Evolutionary conservation across 2,329 filamentous ascomycete species (phyloP).

Genomic region (Stachybotrys echinatus): DNA sequence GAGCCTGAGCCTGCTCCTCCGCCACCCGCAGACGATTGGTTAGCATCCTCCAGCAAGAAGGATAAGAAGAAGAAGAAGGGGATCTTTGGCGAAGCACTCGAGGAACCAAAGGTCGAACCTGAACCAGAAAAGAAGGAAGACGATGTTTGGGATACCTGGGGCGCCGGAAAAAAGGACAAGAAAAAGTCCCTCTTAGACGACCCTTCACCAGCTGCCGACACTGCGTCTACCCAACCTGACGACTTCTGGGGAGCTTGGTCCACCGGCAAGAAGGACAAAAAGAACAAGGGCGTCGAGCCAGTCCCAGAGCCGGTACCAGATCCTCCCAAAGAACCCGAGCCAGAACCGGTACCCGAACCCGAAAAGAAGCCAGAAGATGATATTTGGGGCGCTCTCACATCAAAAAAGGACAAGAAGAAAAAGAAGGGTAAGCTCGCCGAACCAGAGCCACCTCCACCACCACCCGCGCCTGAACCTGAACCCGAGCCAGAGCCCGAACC

Average conservation of each 20-base stretch:
- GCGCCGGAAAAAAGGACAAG: slow-evolving; percentile 24
- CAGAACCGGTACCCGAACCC: slow-evolving; percentile 16
- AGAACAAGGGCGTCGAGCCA: slow-evolving; percentile 11
- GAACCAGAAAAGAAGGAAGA: slow-evolving; percentile 21
- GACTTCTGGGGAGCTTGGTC: slow-evolving; percentile 14
- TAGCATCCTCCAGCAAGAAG: slow-evolving; percentile 21
- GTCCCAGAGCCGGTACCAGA: slow-evolving; percentile 2
- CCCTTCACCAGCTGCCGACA: slow-evolving; percentile 8
- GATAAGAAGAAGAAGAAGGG: slow-evolving; percentile 33
- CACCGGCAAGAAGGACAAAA: slow-evolving; percentile 12
- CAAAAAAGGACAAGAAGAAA: slow-evolving; percentile 24
- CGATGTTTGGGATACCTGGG: slow-evolving; percentile 25
- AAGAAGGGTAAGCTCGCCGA: slow-evolving; percentile 23
- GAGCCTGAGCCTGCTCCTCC: slow-evolving; percentile 17
- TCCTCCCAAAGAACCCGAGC: slow-evolving; percentile 7
- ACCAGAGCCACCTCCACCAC: slow-evolving; percentile 4
- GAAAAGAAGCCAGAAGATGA: slow-evolving; percentile 13
- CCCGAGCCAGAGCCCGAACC: slow-evolving; percentile 16
- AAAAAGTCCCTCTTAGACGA: slow-evolving; percentile 21
- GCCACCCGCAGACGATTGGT: slow-evolving; percentile 13
- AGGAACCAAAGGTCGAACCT: slow-evolving; percentile 14
- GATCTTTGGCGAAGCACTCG: slow-evolving; percentile 14
- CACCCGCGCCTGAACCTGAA: slow-evolving; percentile 11
- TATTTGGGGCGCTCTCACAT: slow-evolving; percentile 13
- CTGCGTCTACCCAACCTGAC: background rate